Evolutionary conservation across 1,284 basidiomycete genomes (phyloP), one percentile per base, ranked within the genome.

Genomic region (Leccinum solheimii): DNA sequence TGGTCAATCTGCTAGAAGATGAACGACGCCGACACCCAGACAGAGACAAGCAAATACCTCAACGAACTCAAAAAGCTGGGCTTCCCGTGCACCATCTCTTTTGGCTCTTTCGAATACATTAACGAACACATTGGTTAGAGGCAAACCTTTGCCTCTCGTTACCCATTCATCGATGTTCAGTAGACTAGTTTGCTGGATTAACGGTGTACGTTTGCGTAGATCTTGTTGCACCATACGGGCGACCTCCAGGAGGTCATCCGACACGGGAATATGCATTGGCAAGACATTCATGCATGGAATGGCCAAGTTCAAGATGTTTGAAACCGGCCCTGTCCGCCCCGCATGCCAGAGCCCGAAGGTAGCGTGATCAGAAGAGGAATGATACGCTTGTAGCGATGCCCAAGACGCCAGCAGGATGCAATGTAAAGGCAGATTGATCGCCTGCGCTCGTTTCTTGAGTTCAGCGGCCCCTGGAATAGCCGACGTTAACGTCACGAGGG

Each of bases 291-390:
- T 76, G 64, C 80, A 81, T 26, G 82, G 81, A 10, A 77, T 67
- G 3, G 79, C 78, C n/a, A 83, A 64, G 34, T 69, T 72, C 32
- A 78, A 77, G 32, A 80, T 67, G 23, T 76, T 72, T 30, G 69
- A 61, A 34, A 73, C 53, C 7, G 75, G 62, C 14, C 77, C 78
- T 6, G 78, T 77, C 55, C 82, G 72, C 32, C 81, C 79, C 16
- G 76, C 77, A 59, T 83, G 81, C 78, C 81, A 81, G 19, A 83
- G 72, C 2, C 80, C 80, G 59, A 83, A 80, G 3, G 75, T 79
- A 3, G 76, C 73, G 30, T 66, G 66, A 27, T 68, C 65, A 16
- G 73, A 64, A 2, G 67, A 65, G 8, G 76, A 72, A 52, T 75
- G 67, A n/a, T 66, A 67, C 21, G 76, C 75, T 60, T 83, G 81